phyloP scores from a whole-genome alignment of 305 asterid species.

The Withania somnifera region DNA sequence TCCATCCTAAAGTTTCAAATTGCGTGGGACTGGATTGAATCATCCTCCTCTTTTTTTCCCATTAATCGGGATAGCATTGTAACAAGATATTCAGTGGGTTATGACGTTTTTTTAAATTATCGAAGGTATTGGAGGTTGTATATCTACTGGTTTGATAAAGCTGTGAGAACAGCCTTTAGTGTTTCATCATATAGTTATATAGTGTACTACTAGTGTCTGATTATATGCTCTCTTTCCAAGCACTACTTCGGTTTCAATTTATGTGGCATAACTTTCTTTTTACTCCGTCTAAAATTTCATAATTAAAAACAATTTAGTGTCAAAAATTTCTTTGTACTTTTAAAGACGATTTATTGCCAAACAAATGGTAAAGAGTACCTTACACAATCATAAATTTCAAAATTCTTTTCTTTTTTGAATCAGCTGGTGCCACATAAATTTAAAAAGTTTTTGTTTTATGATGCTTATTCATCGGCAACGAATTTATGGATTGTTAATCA shows the following conservation, averaged over 20 bases:
- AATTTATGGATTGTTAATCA: not conserved
- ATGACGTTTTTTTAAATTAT: not conserved
- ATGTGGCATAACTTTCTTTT: too few species aligned
- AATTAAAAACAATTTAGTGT: too few species aligned
- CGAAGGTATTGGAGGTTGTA: not conserved
- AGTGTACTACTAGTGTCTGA: not conserved
- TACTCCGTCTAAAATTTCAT: too few species aligned
- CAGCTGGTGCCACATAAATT: too few species aligned
- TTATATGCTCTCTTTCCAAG: not conserved
- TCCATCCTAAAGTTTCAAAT: not conserved
- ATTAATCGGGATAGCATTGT: too few species aligned
- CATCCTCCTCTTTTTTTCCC: not conserved
- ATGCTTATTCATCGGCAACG: not conserved
- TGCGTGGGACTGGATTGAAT: not conserved
- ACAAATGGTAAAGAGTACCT: too few species aligned
- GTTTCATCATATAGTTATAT: not conserved
- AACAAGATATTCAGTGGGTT: not conserved
- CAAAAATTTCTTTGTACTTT: too few species aligned
- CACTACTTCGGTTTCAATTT: too few species aligned
- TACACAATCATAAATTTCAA: too few species aligned
- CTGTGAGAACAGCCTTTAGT: not conserved
- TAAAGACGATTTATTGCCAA: too few species aligned
- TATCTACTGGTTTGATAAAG: not conserved
- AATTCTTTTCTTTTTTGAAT: too few species aligned
- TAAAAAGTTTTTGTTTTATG: not conserved